Evolutionary conservation across 768 basidiomycete species (phyloP).

Genomic region (Suillus placidus): DNA sequence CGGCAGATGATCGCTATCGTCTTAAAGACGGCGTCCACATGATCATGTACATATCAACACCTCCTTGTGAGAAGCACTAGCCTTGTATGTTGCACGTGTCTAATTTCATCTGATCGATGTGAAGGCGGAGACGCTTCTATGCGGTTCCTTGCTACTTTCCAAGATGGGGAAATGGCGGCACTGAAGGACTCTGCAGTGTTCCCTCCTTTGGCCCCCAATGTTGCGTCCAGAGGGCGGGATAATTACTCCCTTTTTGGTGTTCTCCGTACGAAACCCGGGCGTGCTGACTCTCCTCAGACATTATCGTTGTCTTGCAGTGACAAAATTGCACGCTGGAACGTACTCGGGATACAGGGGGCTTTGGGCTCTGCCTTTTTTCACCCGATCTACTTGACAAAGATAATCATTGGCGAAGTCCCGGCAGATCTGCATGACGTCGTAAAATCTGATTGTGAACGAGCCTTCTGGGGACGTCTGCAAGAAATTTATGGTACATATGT

Average conservation of each 20-base stretch:
- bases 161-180: slow-evolving; percentile 71
- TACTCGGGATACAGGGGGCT: slow-evolving; percentile 85
- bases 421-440: slow-evolving; percentile 42
- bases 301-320: slow-evolving; percentile 92
- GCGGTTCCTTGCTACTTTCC: slow-evolving; percentile 71
- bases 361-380: slow-evolving; percentile 55
- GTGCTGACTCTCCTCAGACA: slow-evolving; percentile 85
- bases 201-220: slow-evolving; percentile 37
- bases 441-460: slow-evolving; percentile 65
- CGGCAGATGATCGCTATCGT: slow-evolving; percentile 42
- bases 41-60: slow-evolving; percentile 76
- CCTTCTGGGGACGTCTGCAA: slow-evolving; percentile 61
- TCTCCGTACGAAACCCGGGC: slow-evolving; percentile 91
- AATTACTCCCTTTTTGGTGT: slow-evolving; percentile 76
- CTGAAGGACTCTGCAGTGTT: slow-evolving; percentile 56
- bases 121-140: slow-evolving; percentile 91
- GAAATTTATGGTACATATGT: slow-evolving; percentile 40
- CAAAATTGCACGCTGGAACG: slow-evolving; percentile 88
- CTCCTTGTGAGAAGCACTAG: slow-evolving; percentile 50
- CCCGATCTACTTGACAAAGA: slow-evolving; percentile 64
- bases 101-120: slow-evolving; percentile 4
- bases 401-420: slow-evolving; percentile 78
- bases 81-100: slow-evolving; percentile 47
- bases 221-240: slow-evolving; percentile 73
- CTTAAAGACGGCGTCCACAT: slow-evolving; percentile 53